A percentile compares a stretch with the other conserved stretches of the same genome.
Evolutionary conservation across 768 basidiomycete species (phyloP).

Genomic region (Auricularia sp.): DNA sequence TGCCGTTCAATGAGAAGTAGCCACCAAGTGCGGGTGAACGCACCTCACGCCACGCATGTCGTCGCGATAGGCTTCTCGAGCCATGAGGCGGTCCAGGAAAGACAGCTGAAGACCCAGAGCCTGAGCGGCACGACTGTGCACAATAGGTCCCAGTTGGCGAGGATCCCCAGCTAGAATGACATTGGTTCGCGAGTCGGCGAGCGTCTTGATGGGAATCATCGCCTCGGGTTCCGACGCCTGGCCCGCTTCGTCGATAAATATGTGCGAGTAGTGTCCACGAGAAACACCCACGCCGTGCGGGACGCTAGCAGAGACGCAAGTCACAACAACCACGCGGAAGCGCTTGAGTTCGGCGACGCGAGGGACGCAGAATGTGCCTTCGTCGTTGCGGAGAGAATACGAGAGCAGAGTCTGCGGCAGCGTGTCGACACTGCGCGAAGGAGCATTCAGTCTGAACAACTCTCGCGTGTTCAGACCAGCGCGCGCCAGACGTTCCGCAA

Average conservation of each 20-base stretch:
- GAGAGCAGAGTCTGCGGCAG: neutral
- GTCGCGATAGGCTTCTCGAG: slow-evolving; percentile 27
- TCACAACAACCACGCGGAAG: slow-evolving; percentile 49
- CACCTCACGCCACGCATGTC: neutral
- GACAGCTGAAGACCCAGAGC: slow-evolving; percentile 48
- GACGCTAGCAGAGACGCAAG: slow-evolving; percentile 53
- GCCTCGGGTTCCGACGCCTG: slow-evolving; percentile 63
- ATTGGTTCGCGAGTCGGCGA: slow-evolving; percentile 43
- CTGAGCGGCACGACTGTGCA: slow-evolving; percentile 46
- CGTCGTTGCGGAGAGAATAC: slow-evolving; percentile 1
- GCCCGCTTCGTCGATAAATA: slow-evolving; percentile 64
- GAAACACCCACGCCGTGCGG: slow-evolving; percentile 44
- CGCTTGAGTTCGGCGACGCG: slow-evolving; percentile 25
- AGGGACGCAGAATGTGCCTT: slow-evolving; percentile 28
- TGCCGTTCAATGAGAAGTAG: neutral
- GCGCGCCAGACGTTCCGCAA: slow-evolving; percentile 8
- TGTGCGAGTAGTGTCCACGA: slow-evolving; percentile 53
- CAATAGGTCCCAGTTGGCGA: slow-evolving; percentile 61
- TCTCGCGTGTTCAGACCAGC: neutral
- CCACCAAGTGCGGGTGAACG: neutral
- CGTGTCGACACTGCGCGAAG: slow-evolving; percentile 3
- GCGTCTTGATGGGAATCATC: slow-evolving; percentile 50
- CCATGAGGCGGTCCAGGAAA: slow-evolving; percentile 53
- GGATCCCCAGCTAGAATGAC: slow-evolving; percentile 60
- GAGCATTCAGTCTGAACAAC: slow-evolving; percentile 12